Evolutionary conservation across 2,329 filamentous ascomycete species (phyloP).

Genomic region (Penicillium griseofulvum): DNA sequence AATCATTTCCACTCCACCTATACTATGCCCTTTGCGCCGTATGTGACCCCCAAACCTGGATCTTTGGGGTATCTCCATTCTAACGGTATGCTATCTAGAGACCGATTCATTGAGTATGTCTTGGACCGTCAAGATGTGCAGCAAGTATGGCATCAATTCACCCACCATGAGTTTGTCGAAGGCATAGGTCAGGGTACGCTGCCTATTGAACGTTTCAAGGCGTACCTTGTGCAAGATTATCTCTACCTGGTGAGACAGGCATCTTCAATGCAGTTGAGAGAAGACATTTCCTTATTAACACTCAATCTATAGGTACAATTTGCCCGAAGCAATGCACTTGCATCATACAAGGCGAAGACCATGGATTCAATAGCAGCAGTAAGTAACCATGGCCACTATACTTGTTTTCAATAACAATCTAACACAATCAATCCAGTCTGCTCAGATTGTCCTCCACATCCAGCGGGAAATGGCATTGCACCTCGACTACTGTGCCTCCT

Average conservation of each 20-base stretch:
- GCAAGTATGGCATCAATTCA: slow-evolving; percentile 70
- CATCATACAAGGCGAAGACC: slow-evolving; percentile 76
- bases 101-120: slow-evolving; percentile 79
- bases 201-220: slow-evolving; percentile 73
- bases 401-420: background rate
- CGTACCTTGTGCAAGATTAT: slow-evolving; percentile 90
- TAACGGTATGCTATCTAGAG: slow-evolving; percentile 46
- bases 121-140: slow-evolving; percentile 73
- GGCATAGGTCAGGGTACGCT: slow-evolving; percentile 73
- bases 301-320: slow-evolving; percentile 67
- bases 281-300: slow-evolving; percentile 4
- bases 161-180: slow-evolving; percentile 78
- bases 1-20: slow-evolving; percentile 67
- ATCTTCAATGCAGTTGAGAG: background rate
- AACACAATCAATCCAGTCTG: slow-evolving; percentile 47
- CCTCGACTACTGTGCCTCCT: slow-evolving; percentile 74
- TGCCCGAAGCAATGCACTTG: slow-evolving; percentile 78
- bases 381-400: slow-evolving; percentile 29
- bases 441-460: slow-evolving; percentile 72
- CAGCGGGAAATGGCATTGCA: slow-evolving; percentile 78
- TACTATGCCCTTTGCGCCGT: slow-evolving; percentile 58
- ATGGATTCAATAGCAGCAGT: slow-evolving; percentile 71
- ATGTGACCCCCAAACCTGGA: slow-evolving; percentile 25
- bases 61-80: background rate
- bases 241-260: slow-evolving; percentile 67